Evolutionary conservation across 192 early-diverging fungal genomes (phyloP).

Genomic region (Backusella luteola): DNA sequence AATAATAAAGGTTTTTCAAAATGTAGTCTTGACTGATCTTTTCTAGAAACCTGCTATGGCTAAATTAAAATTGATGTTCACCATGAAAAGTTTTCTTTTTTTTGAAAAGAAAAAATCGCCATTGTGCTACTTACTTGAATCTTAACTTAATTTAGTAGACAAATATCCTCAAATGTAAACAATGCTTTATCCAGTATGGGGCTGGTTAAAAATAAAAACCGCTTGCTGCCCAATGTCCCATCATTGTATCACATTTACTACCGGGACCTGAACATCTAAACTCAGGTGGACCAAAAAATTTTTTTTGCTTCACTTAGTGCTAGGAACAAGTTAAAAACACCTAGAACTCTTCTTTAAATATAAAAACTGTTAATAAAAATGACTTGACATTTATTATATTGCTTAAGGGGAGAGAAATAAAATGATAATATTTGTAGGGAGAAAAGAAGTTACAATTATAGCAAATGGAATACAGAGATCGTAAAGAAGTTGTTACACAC

Average conservation of each 20-base stretch:
- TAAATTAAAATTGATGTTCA: background rate
- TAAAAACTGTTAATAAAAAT: background rate
- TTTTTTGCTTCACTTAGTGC: background rate
- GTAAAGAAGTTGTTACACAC: background rate
- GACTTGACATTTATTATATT: background rate
- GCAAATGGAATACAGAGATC: background rate
- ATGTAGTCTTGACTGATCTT: background rate
- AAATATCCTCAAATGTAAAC: background rate
- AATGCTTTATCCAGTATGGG: background rate
- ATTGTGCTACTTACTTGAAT: background rate
- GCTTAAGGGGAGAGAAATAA: background rate
- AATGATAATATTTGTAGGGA: background rate
- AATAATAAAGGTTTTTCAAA: background rate
- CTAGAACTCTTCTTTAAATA: background rate
- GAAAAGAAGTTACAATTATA: background rate
- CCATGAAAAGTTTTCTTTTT: background rate
- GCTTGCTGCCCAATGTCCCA: background rate
- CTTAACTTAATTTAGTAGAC: background rate
- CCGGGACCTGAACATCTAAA: background rate
- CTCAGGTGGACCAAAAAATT: background rate
- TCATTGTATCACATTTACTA: background rate
- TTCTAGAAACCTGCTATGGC: background rate
- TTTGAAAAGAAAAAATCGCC: background rate
- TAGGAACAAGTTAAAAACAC: too few relatives aligned
- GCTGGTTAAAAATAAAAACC: slow-evolving; percentile 2